Conservation (phyloP, 2,329 filamentous ascomycete genomes). For the Geosmithia flava region DNA sequence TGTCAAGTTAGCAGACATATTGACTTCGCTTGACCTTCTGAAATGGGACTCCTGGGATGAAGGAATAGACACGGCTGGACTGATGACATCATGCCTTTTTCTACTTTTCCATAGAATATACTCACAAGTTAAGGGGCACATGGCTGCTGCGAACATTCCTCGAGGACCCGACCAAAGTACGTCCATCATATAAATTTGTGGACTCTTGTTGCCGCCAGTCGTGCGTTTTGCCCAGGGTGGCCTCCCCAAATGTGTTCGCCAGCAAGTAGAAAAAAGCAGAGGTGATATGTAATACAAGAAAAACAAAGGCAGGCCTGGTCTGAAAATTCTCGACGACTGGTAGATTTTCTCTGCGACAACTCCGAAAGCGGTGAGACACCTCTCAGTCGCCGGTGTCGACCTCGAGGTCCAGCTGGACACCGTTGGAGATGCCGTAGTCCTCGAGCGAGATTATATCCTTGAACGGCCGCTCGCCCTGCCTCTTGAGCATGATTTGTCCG, state of each 20-base stretch:
- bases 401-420: slow-evolving; percentile 57
- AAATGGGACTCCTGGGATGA: background rate
- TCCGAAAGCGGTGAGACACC: background rate
- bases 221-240: background rate
- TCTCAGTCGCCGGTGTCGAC: slow-evolving; percentile 47
- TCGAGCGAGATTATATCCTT: slow-evolving; percentile 80
- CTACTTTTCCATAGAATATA: too few species aligned
- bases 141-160: too few species aligned
- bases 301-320: background rate
- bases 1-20: too few species aligned
- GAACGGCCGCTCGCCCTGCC: slow-evolving; percentile 86
- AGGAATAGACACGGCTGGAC: background rate
- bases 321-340: background rate
- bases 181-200: too few species aligned
- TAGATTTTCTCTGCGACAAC: background rate
- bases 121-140: too few species aligned
- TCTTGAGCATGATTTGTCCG: slow-evolving; percentile 82
- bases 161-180: too few species aligned
- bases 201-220: background rate
- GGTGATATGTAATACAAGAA: background rate
- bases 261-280: background rate
- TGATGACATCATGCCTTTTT: too few species aligned
- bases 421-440: slow-evolving; percentile 91
- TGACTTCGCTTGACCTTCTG: background rate
- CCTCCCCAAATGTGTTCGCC: background rate